phyloP scores from a whole-genome alignment of 441 rosid species.

The Viola pubescens region DNA sequence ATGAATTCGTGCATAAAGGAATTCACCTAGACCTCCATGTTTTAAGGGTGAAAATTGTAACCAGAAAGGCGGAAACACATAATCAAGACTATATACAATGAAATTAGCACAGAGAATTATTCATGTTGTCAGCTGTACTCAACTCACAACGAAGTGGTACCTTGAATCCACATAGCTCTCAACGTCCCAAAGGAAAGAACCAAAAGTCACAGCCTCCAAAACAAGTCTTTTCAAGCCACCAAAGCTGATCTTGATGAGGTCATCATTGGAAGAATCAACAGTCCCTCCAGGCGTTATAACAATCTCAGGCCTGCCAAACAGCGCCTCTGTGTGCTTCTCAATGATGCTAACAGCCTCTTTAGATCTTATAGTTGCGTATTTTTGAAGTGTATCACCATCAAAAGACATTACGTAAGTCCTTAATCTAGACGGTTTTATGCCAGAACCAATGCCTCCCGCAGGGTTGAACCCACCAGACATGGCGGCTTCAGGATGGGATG shows the following conservation, averaged over 20 bases:
- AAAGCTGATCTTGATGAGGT: slow-evolving; percentile 67
- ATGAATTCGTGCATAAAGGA: too few relatives aligned
- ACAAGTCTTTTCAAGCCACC: slow-evolving; percentile 82
- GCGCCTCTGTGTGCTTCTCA: slow-evolving; percentile 91
- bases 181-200: slow-evolving; percentile 92
- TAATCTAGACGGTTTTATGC: slow-evolving; percentile 50
- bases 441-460: slow-evolving; percentile 47
- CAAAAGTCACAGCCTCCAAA: slow-evolving; percentile 89
- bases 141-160: slow-evolving; percentile 72
- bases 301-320: slow-evolving; percentile 85
- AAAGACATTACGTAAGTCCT: slow-evolving; percentile 82
- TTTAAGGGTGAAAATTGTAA: background rate
- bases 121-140: slow-evolving; percentile 19
- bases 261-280: slow-evolving; percentile 71
- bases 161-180: slow-evolving; percentile 85
- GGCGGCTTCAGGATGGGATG: slow-evolving; percentile 59
- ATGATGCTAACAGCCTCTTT: slow-evolving; percentile 80
- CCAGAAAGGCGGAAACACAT: background rate
- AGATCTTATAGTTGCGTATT: slow-evolving; percentile 79
- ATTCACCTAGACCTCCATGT: background rate
- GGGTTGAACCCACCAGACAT: slow-evolving; percentile 44
- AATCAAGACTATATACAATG: slow-evolving; percentile 17
- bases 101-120: slow-evolving; percentile 9
- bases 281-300: slow-evolving; percentile 60
- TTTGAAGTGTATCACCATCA: slow-evolving; percentile 83